phyloP scores from a whole-genome alignment of 1,284 basidiomycete species.

The Paramarasmius palmivorus region DNA sequence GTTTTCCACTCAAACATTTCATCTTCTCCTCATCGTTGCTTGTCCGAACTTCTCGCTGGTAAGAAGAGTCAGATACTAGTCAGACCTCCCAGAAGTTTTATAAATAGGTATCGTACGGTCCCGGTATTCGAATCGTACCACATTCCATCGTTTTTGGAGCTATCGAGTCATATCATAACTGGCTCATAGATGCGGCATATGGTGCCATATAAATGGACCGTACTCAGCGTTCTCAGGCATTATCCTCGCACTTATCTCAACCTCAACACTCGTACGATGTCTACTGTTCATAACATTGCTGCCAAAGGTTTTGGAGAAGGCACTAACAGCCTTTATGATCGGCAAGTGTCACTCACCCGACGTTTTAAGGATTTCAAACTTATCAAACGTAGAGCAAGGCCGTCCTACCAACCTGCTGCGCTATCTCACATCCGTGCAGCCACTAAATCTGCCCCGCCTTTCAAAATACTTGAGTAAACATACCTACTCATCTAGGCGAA shows the following conservation, averaged over 20 bases:
- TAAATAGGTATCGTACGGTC: too few species aligned
- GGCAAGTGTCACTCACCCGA: constrained; percentile 46
- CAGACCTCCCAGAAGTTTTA: too few species aligned
- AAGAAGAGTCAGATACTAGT: too few species aligned
- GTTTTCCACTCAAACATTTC: too few species aligned
- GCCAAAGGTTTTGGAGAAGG: constrained; percentile 62
- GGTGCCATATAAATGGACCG: too few species aligned
- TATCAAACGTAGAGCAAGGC: constrained; percentile 50
- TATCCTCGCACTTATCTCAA: background rate
- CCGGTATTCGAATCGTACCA: too few species aligned
- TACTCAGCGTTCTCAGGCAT: too few species aligned
- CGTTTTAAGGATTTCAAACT: constrained; percentile 1
- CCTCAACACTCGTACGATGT: background rate
- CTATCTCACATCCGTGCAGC: constrained; percentile 56
- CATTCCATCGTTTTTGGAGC: too few species aligned
- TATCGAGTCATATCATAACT: too few species aligned
- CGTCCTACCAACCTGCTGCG: constrained; percentile 65
- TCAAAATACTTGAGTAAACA: constrained; percentile 71
- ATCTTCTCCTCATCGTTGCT: too few species aligned
- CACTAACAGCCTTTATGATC: constrained; percentile 76
- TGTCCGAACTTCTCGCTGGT: too few species aligned
- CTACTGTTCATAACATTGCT: background rate
- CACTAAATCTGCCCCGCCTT: constrained; percentile 34
- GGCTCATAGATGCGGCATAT: too few species aligned
- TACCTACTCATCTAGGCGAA: background rate